A percentile compares a stretch with the other conserved stretches of the same genome.
Evolutionary conservation across 495 filamentous ascomycete genomes (phyloP).

Genomic region (Podospora appendiculata): DNA sequence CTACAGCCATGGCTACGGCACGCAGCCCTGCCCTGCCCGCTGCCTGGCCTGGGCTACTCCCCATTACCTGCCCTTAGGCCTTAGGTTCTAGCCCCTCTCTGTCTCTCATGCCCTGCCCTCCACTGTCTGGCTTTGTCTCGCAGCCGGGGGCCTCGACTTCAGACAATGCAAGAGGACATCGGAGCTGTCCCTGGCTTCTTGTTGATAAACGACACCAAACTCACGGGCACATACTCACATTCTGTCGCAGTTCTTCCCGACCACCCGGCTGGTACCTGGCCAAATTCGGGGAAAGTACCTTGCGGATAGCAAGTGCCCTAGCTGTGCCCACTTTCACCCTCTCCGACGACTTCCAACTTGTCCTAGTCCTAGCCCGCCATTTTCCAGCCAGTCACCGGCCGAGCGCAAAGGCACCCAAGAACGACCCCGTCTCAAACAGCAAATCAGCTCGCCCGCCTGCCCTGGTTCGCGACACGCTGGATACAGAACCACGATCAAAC

Average conservation of each 20-base stretch:
- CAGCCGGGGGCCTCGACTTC: no score
- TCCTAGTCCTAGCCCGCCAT: conserved; percentile 7
- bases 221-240: conserved; percentile 12
- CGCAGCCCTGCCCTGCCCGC: conserved; percentile 4
- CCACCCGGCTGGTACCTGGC: background rate
- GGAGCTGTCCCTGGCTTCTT: background rate
- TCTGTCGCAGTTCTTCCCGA: conserved; percentile 11
- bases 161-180: background rate
- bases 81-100: no score
- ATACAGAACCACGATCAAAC: conserved; percentile 26
- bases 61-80: no score
- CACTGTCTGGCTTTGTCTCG: no score
- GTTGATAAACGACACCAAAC: conserved; percentile 6
- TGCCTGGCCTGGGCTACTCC: background rate
- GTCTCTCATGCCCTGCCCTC: no score
- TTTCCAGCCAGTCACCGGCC: conserved; percentile 24
- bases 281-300: conserved; percentile 1
- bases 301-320: background rate
- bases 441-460: conserved; percentile 38
- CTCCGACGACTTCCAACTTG: background rate
- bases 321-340: background rate
- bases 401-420: conserved; percentile 22
- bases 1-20: conserved; percentile 1
- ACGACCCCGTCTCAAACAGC: conserved; percentile 17
- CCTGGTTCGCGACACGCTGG: conserved; percentile 15